Conservation (phyloP, 164 flowering plant species). For the Hamamelis virginiana region DNA sequence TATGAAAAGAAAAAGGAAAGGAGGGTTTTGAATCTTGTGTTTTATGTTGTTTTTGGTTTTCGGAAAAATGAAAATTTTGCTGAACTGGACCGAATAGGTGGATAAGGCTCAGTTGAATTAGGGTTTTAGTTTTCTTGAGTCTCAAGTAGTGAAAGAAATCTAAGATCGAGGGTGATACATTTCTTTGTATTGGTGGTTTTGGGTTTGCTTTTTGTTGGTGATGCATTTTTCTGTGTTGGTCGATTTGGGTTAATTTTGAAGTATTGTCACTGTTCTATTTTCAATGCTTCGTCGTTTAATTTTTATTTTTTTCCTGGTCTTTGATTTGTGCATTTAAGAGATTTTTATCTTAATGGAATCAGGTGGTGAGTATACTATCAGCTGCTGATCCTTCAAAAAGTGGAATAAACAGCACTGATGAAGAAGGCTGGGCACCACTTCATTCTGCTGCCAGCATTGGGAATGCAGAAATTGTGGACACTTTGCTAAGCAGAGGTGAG, state of each 20-base stretch:
- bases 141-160: neutral
- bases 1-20: too few species aligned
- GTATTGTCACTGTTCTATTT: neutral
- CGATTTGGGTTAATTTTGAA: neutral
- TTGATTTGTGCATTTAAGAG: neutral
- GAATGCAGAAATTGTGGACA: conserved; percentile 55
- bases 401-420: conserved; percentile 67
- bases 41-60: too few species aligned
- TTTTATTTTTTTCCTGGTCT: too few species aligned
- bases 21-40: too few species aligned
- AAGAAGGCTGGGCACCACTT: conserved; percentile 96
- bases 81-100: too few species aligned
- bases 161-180: neutral
- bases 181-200: neutral
- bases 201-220: neutral
- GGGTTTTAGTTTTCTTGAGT: neutral
- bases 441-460: conserved; percentile 95
- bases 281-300: too few species aligned
- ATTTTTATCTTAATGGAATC: conserved; percentile 6
- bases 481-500: conserved; percentile 60
- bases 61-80: too few species aligned
- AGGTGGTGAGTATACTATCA: conserved; percentile 60
- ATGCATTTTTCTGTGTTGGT: neutral
- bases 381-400: conserved; percentile 43
- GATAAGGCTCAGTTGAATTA: too few species aligned